These are phyloP conservation scores for Leucosporidium creatinivorum DNA, from an alignment of 768 basidiomycete species.

Conservation along the genomic window DNA sequence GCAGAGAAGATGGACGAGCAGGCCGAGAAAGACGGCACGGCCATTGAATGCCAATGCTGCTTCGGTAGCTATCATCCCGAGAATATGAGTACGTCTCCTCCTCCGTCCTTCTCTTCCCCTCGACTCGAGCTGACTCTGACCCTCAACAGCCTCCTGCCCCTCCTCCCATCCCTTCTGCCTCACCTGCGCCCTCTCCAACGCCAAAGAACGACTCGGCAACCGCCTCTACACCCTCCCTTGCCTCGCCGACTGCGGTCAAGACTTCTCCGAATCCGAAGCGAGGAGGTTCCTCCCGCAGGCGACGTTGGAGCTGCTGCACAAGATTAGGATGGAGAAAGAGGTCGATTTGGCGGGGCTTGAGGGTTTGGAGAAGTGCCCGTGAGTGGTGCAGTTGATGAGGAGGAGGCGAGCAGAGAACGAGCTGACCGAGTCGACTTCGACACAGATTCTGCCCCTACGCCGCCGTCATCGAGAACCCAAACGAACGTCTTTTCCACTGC, in stretches of 20 bases:
- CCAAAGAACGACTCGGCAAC: constrained; percentile 28
- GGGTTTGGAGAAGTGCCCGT: constrained; percentile 25
- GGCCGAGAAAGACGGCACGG: constrained; percentile 1
- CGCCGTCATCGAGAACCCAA: constrained; percentile 29
- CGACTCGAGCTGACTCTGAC: background rate
- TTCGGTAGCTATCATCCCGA: constrained; percentile 22
- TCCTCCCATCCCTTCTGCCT: constrained; percentile 33
- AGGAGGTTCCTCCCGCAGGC: constrained; percentile 15
- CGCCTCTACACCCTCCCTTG: background rate
- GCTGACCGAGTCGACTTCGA: too few relatives aligned
- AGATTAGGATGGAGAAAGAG: constrained; percentile 33
- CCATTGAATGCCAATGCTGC: constrained; percentile 37
- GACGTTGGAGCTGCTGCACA: constrained; percentile 26
- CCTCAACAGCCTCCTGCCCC: constrained; percentile 18
- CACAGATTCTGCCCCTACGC: constrained; percentile 33
- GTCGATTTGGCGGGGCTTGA: constrained; percentile 27
- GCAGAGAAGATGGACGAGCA: background rate
- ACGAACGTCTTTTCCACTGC: constrained; percentile 33
- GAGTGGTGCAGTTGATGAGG: background rate
- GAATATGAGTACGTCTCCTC: constrained; percentile 10
- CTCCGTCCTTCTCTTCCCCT: background rate
- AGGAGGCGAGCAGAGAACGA: too few relatives aligned
- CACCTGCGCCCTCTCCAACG: constrained; percentile 31
- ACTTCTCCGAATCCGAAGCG: constrained; percentile 23
- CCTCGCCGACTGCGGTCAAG: constrained; percentile 19